A percentile compares a stretch with the other conserved stretches of the same genome.
These are phyloP conservation scores for Singerocomus rubriflavus DNA, from an alignment of 1,284 basidiomycete genomes.

Conservation along the genomic window DNA sequence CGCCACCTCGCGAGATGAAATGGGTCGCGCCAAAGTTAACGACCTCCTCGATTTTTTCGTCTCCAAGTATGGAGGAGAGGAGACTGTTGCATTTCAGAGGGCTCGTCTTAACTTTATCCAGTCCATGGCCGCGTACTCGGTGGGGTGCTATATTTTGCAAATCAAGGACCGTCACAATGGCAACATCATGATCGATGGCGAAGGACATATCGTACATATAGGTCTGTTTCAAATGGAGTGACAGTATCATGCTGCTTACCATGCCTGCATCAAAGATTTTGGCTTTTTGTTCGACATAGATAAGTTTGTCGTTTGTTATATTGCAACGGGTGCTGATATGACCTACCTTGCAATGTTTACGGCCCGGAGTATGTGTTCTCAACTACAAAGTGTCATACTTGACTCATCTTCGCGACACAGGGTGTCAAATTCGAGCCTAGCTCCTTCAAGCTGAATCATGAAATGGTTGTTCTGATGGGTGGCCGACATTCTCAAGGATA, in stretches of 20 bases:
- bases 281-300: conserved; percentile 99
- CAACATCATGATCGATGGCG: conserved; percentile 98
- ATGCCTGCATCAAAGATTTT: conserved; percentile 64
- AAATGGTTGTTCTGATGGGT: conserved; percentile 98
- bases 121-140: conserved; percentile 98
- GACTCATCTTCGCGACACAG: conserved; percentile 37
- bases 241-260: conserved; percentile 5
- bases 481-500: conserved; percentile 93
- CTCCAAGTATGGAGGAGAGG: conserved; percentile 90
- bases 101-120: conserved; percentile 97
- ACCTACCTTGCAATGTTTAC: conserved; percentile 30
- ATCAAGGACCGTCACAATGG: conserved; percentile 98
- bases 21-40: conserved; percentile 98
- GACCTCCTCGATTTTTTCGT: conserved; percentile 93
- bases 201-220: conserved; percentile 94
- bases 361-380: conserved; percentile 60
- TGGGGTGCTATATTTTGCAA: conserved; percentile 97
- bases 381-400: neutral
- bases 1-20: conserved; percentile 97
- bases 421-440: conserved; percentile 97
- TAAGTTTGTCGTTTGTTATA: conserved; percentile 46
- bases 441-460: conserved; percentile 97
- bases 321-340: conserved; percentile 24
- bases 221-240: conserved; percentile 46
- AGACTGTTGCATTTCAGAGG: conserved; percentile 87